Base-by-base conservation (phyloP, 345 rosid genomes). In the Salix suchowensis region DNA sequence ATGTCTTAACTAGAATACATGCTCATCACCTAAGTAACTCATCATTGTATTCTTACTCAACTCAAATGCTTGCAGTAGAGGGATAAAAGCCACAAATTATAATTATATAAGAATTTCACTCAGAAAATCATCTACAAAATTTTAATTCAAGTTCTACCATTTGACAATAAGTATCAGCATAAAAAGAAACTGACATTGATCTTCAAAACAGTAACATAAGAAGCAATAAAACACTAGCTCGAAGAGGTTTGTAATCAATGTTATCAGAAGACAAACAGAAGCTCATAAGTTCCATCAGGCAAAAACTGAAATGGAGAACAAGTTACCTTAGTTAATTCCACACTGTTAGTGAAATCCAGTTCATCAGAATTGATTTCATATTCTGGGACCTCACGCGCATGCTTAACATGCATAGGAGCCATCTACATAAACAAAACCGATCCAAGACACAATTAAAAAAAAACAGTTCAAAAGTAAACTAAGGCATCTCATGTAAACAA, bases 381-480 rank as follows among this genome's bases (percentile, higher is more conserved):
- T 64, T 95, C 97, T 5, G 97, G 98, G 39, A 95, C 97, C 82
- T 93, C 97, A 58, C 91, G 97, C 6, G 92, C 84, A 67, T 91
- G 90, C 13, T 88, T 87, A 42, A 95, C 98, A 1, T 91, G 96
- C 98, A 95, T 95, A 34, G 97, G 97, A 80, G 96, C 94, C 93
- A 82, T 82, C 98, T 92, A 74, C 76, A 68, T 48, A 69, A 67
- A 44, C 21, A 1, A 67, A 32, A 8, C 55, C 24, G 28, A 16
- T 6, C 9, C 28, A 62, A 12, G 12, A 68, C 58, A 42, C 18
- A 5, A 23, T 6, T n/a, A 36, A 50, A 42, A 36, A 50, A 19
- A 19, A 6, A 2, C 26, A 23, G 23, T 26, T n/a, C 46, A 68
- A 30, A 28, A 21, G n/a, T 34, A 21, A 23, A 72, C 36, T 18